Evolutionary conservation across 345 rosid species (phyloP).

Genomic region (Linum usitatissimum): DNA sequence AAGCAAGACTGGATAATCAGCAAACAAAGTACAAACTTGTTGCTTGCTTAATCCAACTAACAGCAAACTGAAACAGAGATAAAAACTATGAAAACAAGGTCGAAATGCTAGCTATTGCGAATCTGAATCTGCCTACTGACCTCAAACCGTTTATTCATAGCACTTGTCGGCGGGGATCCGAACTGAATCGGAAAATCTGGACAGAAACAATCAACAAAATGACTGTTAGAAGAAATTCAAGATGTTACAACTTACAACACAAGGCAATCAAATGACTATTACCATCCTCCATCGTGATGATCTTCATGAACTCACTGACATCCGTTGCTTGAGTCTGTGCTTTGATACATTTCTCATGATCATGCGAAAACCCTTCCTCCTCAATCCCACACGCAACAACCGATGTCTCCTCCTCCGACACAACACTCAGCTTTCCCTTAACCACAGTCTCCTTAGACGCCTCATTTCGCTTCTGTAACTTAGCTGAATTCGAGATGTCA

Average conservation of each 20-base stretch:
- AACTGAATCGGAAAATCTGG: background rate
- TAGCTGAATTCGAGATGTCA: constrained; percentile 37
- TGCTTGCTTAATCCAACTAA: too few species aligned
- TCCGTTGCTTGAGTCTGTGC: background rate
- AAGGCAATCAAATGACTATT: background rate
- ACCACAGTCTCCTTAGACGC: background rate
- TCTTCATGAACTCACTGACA: background rate
- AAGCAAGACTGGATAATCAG: too few species aligned
- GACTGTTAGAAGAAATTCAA: background rate
- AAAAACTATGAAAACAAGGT: too few species aligned
- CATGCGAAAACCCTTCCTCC: constrained; percentile 1
- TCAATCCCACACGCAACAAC: background rate
- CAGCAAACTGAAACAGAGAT: too few species aligned
- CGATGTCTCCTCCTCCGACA: background rate
- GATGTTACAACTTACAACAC: background rate
- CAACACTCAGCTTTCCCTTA: background rate
- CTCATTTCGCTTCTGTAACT: background rate
- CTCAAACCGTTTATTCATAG: background rate
- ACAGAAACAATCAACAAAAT: background rate
- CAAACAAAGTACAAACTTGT: too few species aligned
- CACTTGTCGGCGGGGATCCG: too few species aligned
- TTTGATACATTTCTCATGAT: constrained; percentile 1
- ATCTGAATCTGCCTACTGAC: background rate
- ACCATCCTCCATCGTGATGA: background rate
- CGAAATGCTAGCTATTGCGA: background rate